Evolutionary conservation across 208 protist species (phyloP), one percentile per base, ranked within the genome.

Genomic region (Endotrypanum monterogeii): DNA sequence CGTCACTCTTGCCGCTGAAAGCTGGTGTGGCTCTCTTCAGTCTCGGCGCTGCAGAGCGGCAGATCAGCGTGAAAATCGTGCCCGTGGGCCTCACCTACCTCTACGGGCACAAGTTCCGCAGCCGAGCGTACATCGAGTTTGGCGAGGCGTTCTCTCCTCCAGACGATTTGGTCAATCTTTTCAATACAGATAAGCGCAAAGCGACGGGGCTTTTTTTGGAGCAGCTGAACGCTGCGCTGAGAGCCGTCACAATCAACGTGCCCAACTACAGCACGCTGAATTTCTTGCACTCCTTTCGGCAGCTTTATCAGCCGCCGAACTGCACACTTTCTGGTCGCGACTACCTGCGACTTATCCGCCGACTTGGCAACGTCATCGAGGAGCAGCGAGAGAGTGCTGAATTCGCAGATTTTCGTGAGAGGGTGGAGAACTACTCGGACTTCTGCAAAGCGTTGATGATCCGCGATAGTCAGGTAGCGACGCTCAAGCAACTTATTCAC

Each of bases 1-100:
- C 97, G 4, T 91, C 91, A 44, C 86, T 99, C 78, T 83, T 98
- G 60, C 95, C 95, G n/a, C 89, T 99, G 54, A 99, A 99, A 80
- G 94, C 95, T 18, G 97, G 95, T 35, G 94, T 98, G n/a, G 94
- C 95, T 0, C 83, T 98, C 25, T 98, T 98, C 89, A 97, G 94
- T 55, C 83, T 98, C 35, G 92, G 90, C 23, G 90, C 93, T 32
- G 90, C 88, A 16, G 94, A 97, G 76, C 89, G 93, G 52, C 83
- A 94, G 57, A 87, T 96, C 61, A 70, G 63, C 32, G 87, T 96
- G 2, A 89, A 88, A 69, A 88, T 98, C 25, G 93, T 98, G 3
- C 97, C 97, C 7, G 92, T 93, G 28, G 94, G 95, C 9, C 83
- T 98, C 7, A 97, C 92, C 32, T 98, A 98, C 78, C 94, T 97